Evolutionary conservation across 495 filamentous ascomycete species (phyloP).

Genomic region (Hypoxylon cercidicola): DNA sequence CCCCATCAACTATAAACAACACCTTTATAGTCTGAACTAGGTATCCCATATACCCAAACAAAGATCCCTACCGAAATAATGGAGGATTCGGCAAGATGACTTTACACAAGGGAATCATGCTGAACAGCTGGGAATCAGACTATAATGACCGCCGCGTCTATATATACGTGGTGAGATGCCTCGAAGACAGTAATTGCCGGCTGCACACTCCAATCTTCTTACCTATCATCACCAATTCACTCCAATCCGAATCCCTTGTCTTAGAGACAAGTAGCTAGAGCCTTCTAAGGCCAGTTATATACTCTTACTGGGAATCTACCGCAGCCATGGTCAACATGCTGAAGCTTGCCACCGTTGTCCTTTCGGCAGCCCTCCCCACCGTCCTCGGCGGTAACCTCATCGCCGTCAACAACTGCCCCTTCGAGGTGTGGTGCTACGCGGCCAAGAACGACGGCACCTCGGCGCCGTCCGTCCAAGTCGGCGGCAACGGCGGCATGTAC

Average conservation of each 20-base stretch:
- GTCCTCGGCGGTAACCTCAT: slow-evolving; percentile 9
- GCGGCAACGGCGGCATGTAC: slow-evolving; percentile 2
- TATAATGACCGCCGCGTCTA: too few relatives aligned
- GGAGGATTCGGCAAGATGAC: too few relatives aligned
- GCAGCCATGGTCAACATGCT: slow-evolving; percentile 4
- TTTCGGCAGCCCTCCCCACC: slow-evolving; percentile 7
- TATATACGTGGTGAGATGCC: too few relatives aligned
- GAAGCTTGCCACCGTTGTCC: slow-evolving; percentile 4
- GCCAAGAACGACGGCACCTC: slow-evolving; percentile 40
- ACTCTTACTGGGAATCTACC: background rate
- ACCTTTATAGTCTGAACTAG: too few relatives aligned
- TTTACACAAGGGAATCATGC: too few relatives aligned
- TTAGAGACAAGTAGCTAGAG: background rate
- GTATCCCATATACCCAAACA: too few relatives aligned
- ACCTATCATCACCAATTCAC: background rate
- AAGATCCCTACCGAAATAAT: too few relatives aligned
- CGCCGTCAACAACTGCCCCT: slow-evolving; percentile 32
- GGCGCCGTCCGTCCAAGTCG: slow-evolving; percentile 1
- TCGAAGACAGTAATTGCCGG: too few relatives aligned
- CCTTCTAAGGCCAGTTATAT: background rate
- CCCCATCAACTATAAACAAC: too few relatives aligned
- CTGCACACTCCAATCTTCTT: background rate
- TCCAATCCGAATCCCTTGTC: background rate
- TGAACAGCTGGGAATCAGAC: too few relatives aligned
- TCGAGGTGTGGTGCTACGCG: slow-evolving; percentile 24